Percentiles rank a stretch among this genome's conserved stretches.
phyloP scores from a whole-genome alignment of 2,329 filamentous ascomycete species.

The Penicillium sp. region DNA sequence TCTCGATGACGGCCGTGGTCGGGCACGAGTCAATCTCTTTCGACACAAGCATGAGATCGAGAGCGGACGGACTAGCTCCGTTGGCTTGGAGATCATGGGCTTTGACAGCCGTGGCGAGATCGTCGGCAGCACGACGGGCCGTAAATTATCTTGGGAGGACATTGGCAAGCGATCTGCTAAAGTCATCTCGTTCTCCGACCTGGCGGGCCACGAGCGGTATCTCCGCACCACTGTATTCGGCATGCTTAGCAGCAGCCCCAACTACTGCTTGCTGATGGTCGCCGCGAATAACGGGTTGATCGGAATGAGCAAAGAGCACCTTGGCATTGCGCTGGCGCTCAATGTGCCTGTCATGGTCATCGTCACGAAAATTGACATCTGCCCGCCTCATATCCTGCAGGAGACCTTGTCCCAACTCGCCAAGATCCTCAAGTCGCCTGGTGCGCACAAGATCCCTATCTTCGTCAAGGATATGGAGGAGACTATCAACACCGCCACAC shows the following conservation, averaged over 20 bases:
- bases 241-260: slow-evolving; percentile 88
- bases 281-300: slow-evolving; percentile 96
- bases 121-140: slow-evolving; percentile 77
- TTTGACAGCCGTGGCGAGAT: slow-evolving; percentile 87
- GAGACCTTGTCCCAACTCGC: slow-evolving; percentile 90
- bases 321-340: slow-evolving; percentile 89
- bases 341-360: slow-evolving; percentile 98
- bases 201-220: slow-evolving; percentile 95
- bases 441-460: slow-evolving; percentile 90
- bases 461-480: slow-evolving; percentile 92
- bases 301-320: slow-evolving; percentile 97
- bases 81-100: slow-evolving; percentile 98
- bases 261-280: slow-evolving; percentile 98
- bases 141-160: slow-evolving; percentile 94
- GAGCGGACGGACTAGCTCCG: slow-evolving; percentile 89
- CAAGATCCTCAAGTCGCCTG: slow-evolving; percentile 90
- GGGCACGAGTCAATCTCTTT: slow-evolving; percentile 92
- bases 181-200: slow-evolving; percentile 93
- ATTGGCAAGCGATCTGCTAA: slow-evolving; percentile 93
- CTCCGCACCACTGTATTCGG: slow-evolving; percentile 95
- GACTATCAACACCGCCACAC: slow-evolving; percentile 90
- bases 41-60: slow-evolving; percentile 98
- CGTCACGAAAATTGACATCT: slow-evolving; percentile 98
- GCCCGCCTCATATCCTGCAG: slow-evolving; percentile 90
- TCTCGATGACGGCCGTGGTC: slow-evolving; percentile 90